Evolutionary conservation across 305 asterid species (phyloP), one percentile per base, ranked within the genome.

Genomic region (Coffea humblotiana): DNA sequence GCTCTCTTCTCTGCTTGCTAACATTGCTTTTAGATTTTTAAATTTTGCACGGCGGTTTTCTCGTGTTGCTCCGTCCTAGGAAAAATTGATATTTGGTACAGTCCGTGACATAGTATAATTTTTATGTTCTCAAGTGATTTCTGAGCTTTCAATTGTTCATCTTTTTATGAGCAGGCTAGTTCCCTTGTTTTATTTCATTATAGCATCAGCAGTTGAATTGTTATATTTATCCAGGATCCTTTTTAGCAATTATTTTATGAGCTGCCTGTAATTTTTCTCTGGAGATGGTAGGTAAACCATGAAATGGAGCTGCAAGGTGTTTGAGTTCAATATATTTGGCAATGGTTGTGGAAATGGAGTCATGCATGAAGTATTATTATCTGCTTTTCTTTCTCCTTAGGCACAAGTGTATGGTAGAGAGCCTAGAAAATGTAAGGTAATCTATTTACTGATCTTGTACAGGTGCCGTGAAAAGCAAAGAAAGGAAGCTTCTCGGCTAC

Each of bases 401-500:
- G 14, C 14, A 8, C 43, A 64, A 64, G 43, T 27, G 19, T 27
- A 25, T 5, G 3, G 70, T 27, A 27, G 2, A 63, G 16, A 27
- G 70, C 19, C 27, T 2, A 7, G 37, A 11, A 60, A n/a, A 37
- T 43, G 18, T 19, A 37, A 15, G 56, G 15, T 23, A 37, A 60
- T 58, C 14, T 14, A 76, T 35, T 61, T 68, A 61, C 37, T 27
- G 69, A 40, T 64, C 69, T 70, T 79, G 40, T 73, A 49, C 78
- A 96, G 99, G 82, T 96, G 99, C 82, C 96, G 98, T 8, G 99
- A 96, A 73, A 96, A 96, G 78, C 98, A 96, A 86, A 86, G 97
- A 87, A 96, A 96, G 79, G 99, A 96, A 83, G 88, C 99, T 10
- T 94, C 97, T 45, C 96, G 97, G 51, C 94, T 96, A 43, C 94